Conservation (phyloP, 768 basidiomycete genomes). For the Tulasnella sp. region DNA sequence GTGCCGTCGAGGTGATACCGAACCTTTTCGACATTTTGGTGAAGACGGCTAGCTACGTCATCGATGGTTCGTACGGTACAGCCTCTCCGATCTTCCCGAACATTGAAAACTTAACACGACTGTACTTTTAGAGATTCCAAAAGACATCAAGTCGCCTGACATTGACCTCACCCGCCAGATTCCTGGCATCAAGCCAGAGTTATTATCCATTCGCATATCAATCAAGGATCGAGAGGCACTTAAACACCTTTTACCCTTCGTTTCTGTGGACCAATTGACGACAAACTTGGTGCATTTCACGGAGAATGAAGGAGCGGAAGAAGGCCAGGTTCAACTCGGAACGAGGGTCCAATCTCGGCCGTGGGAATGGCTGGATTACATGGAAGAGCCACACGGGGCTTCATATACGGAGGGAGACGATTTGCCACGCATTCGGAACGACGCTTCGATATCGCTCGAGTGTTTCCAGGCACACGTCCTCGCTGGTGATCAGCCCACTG, state of each 20-base stretch:
- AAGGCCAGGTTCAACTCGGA: constrained; percentile 10
- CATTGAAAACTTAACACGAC: background rate
- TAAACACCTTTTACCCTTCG: constrained; percentile 6
- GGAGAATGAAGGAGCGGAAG: background rate
- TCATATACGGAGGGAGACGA: background rate
- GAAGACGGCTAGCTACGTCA: constrained; percentile 14
- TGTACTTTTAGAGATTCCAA: constrained; percentile 1
- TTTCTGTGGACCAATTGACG: constrained; percentile 6
- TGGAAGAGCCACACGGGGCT: background rate
- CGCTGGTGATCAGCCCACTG: background rate
- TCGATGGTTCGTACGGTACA: constrained; percentile 8
- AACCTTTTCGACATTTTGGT: constrained; percentile 5
- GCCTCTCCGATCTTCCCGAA: background rate
- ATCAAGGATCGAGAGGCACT: background rate
- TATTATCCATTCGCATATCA: constrained; percentile 9
- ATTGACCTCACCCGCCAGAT: constrained; percentile 10
- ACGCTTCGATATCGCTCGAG: constrained; percentile 15
- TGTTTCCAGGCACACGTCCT: constrained; percentile 10
- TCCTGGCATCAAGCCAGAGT: background rate
- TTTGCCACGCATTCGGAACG: background rate
- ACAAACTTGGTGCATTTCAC: constrained; percentile 1
- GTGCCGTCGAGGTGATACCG: background rate
- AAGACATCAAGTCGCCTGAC: constrained; percentile 5
- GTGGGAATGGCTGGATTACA: constrained; percentile 18
- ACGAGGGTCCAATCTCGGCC: constrained; percentile 7